Evolutionary conservation across 768 basidiomycete species (phyloP).

Genomic region (Gelatoporia subvermispora): DNA sequence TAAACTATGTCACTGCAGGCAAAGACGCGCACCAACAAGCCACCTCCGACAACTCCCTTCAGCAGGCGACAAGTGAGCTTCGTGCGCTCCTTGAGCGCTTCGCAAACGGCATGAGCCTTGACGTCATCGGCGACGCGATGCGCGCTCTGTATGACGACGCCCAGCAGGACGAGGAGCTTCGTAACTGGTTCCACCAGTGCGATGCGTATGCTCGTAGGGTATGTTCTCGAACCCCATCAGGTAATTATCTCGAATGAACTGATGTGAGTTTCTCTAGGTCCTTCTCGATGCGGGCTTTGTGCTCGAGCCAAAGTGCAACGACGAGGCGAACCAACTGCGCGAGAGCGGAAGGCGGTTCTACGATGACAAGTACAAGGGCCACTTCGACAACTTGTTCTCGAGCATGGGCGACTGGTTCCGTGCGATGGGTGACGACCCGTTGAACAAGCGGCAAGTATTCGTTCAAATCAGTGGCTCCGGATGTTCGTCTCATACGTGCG

Average conservation of each 20-base stretch:
- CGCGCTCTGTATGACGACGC: constrained; percentile 72
- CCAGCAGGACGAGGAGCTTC: constrained; percentile 66
- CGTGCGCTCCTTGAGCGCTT: constrained; percentile 88
- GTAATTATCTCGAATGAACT: background rate
- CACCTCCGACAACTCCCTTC: constrained; percentile 49
- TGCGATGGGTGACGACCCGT: constrained; percentile 79
- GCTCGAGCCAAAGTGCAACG: constrained; percentile 70
- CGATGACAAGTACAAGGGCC: constrained; percentile 62
- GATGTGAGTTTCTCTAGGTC: constrained; percentile 31
- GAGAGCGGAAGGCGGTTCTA: constrained; percentile 78
- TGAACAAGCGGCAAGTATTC: constrained; percentile 49
- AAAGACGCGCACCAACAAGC: constrained; percentile 14
- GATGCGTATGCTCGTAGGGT: constrained; percentile 66
- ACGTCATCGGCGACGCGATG: constrained; percentile 64
- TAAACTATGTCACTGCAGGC: constrained; percentile 4
- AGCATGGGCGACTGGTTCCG: constrained; percentile 74
- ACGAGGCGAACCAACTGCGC: constrained; percentile 55
- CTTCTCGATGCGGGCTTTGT: constrained; percentile 83
- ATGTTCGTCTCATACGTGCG: background rate
- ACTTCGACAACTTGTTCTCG: constrained; percentile 79
- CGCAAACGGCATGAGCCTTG: constrained; percentile 68
- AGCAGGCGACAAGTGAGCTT: constrained; percentile 55
- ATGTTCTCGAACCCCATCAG: constrained; percentile 1
- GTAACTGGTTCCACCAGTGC: constrained; percentile 64
- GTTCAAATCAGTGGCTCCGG: no score